These are phyloP conservation scores for Coemansia reversa DNA, from an alignment of 192 early-diverging fungal genomes.

Conservation along the genomic window DNA sequence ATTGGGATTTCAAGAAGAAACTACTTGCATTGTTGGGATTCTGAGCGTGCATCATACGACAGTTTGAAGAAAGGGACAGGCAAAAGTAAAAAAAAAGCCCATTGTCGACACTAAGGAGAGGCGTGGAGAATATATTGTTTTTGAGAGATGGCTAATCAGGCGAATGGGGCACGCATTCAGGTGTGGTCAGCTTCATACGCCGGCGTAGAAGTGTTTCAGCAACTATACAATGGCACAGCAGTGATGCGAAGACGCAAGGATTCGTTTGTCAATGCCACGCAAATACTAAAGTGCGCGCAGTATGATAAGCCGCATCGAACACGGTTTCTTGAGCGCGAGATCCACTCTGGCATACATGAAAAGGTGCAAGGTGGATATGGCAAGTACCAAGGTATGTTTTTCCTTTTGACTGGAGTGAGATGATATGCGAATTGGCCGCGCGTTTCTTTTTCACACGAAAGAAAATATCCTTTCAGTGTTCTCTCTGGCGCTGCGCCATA, in stretches of 20 bases:
- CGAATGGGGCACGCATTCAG: conserved; percentile 17
- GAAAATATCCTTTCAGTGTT: background rate
- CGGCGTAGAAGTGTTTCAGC: conserved; percentile 78
- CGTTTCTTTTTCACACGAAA: background rate
- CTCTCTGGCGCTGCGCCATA: background rate
- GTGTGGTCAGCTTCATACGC: conserved; percentile 58
- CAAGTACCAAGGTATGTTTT: conserved; percentile 80
- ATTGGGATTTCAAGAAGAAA: background rate
- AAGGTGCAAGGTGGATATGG: conserved; percentile 97
- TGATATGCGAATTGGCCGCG: background rate
- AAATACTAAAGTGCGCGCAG: conserved; percentile 88
- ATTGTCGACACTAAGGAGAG: background rate
- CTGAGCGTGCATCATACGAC: background rate
- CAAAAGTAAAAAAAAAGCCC: background rate
- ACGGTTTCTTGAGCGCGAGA: conserved; percentile 85
- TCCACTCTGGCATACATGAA: conserved; percentile 78
- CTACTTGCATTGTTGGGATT: background rate
- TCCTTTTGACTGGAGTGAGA: background rate
- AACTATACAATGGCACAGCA: conserved; percentile 66
- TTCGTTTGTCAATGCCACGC: conserved; percentile 85
- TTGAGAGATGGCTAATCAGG: background rate
- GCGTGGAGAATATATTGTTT: background rate
- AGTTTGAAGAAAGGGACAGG: background rate
- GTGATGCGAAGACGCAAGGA: conserved; percentile 82
- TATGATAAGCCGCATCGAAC: conserved; percentile 84